These are phyloP conservation scores for Suhomyces choctaworum DNA, from an alignment of 1,139 yeast species.

Conservation along the genomic window DNA sequence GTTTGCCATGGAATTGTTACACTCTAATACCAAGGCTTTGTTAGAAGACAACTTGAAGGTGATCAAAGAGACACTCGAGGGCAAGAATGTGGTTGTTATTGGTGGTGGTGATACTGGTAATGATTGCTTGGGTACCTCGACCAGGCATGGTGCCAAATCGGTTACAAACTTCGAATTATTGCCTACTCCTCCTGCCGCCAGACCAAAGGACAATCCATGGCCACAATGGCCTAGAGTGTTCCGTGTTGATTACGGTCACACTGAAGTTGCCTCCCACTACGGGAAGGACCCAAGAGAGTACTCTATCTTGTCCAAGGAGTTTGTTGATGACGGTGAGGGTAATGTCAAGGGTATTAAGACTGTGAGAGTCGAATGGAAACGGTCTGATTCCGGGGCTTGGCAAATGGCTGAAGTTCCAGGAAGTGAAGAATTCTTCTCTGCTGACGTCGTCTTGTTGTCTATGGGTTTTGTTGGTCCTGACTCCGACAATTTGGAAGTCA, in stretches of 20 bases:
- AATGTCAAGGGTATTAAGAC: constrained; percentile 93
- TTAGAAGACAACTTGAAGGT: constrained; percentile 80
- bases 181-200: constrained; percentile 84
- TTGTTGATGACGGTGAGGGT: constrained; percentile 91
- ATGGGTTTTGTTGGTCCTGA: constrained; percentile 99
- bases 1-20: constrained; percentile 92
- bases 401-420: constrained; percentile 98
- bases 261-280: constrained; percentile 91
- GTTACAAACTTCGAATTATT: constrained; percentile 92
- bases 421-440: constrained; percentile 90
- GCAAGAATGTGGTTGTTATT: constrained; percentile 90
- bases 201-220: constrained; percentile 98
- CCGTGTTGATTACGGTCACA: constrained; percentile 97
- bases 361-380: constrained; percentile 97
- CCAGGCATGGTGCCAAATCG: constrained; percentile 96
- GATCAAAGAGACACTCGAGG: constrained; percentile 68
- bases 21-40: constrained; percentile 85
- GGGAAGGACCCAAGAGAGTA: constrained; percentile 98
- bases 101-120: constrained; percentile 99
- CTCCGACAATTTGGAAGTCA: constrained; percentile 69
- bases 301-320: constrained; percentile 91
- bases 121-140: constrained; percentile 97
- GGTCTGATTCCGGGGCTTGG: constrained; percentile 95
- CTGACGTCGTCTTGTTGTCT: constrained; percentile 88
- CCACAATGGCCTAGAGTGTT: constrained; percentile 99